Base-by-base conservation (phyloP, 73 alveolate genomes). In the Paramecium biaurelia region DNA sequence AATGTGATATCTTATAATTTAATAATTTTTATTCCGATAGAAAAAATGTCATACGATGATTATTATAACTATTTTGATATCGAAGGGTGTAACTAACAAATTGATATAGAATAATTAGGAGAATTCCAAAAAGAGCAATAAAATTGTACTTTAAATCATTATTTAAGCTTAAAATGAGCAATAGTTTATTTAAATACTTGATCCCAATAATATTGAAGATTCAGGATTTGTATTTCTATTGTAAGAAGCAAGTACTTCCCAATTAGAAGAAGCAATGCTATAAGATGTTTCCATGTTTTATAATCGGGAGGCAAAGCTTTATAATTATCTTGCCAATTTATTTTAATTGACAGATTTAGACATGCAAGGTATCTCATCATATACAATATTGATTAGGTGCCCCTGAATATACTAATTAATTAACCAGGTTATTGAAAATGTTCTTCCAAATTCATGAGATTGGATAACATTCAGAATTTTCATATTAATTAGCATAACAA, bases 121-220 rank as follows among this genome's bases (percentile, higher is more conserved):
- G 24, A 63, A 63, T 63, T 63, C 3, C 24, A 24, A 9, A 63
- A 49, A 63, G 47, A 63, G 26, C 49, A 63, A 63, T 5, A 26
- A 26, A 18, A 53, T 30, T 23, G 84, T 63, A 32, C 9, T 12
- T 63, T 23, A 3, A 63, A 23, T 63, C 26, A 63, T 63, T 63
- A 63, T 63, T 0, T 26, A 63, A 63, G 84, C 84, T 63, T 23
- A 14, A 14, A 23, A 63, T 23, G 47, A 7, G 14, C 26, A 63
- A 32, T 63, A 63, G 47, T 72, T n/a, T 38, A 72, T 72, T 72
- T 72, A 72, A 72, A 38, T 72, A 38, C 14, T 72, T 5, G 86
- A 72, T 72, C 34, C 86, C 58, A 35, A 72, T 72, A 35, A 35
- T n/a, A 28, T 30, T 35, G 59, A 32, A 14, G 86, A 72, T 72